Evolutionary conservation across 345 rosid species (phyloP), one percentile per base, ranked within the genome.

Genomic region (Toxicodendron radicans): DNA sequence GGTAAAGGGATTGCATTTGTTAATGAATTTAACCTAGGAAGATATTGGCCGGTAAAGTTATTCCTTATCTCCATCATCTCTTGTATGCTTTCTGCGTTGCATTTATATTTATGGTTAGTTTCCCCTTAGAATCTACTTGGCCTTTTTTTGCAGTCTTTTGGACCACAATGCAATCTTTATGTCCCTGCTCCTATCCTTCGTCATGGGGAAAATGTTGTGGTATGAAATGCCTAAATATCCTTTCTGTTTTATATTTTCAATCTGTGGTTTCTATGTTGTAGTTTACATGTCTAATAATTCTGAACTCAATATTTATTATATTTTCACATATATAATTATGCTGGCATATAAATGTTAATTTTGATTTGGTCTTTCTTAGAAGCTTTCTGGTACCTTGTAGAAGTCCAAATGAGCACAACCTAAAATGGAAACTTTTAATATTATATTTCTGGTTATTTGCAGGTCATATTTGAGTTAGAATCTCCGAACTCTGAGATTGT

Each of bases 151-250:
- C 89, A 91, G 98, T 85, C 91, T 16, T 79, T 68, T 72, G 97
- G 98, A 73, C 98, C 98, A 6, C 97, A 91, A 56, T 91, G 98
- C 80, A 87, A 83, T 81, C 97, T 94, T 57, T 90, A 90, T 74
- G 84, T 90, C 66, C 95, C 97, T 32, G 90, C 91, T 32, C 97
- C 98, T 23, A 73, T 91, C 65, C 95, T 91, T 80, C 83, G 52
- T 60, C 87, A 46, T 13, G 97, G 95, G 68, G 76, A 84, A 73
- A 93, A 93, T 66, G 64, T 45, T 45, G 77, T 93, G 95, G 98
- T 90, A 83, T 71, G 83, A 13, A 51, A 65, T 57, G 60, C 45
- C 24, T 48, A n/a, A 32, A 33, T 27, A 18, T 35, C 10, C 13
- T 32, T 8, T 7, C 7, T 6, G 43, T 7, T 38, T 38, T 38